Conservation (phyloP, 2,329 filamentous ascomycete genomes). For the Neofusicoccum ribis region DNA sequence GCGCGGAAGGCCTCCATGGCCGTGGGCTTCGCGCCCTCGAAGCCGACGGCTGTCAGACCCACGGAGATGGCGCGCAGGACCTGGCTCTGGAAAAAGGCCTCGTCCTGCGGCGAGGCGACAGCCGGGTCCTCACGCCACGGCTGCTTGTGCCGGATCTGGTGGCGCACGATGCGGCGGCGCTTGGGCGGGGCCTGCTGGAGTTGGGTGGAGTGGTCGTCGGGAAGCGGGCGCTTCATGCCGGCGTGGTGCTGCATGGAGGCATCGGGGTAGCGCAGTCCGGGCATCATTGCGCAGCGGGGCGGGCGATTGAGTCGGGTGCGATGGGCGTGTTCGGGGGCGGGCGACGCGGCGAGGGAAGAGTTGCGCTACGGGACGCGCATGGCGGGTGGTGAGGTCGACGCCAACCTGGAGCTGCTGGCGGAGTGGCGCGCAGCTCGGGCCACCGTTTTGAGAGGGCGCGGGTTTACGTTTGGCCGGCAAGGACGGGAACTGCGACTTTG, state of each 20-base stretch:
- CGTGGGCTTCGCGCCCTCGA: slow-evolving; percentile 55
- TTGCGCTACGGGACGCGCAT: slow-evolving; percentile 6
- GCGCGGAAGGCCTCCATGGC: slow-evolving; percentile 59
- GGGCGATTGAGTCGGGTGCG: background rate
- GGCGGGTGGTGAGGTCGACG: background rate
- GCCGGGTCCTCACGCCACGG: slow-evolving; percentile 34
- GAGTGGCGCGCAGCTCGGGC: background rate
- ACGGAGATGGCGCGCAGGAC: slow-evolving; percentile 57
- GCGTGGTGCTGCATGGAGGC: slow-evolving; percentile 9
- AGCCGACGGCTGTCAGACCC: slow-evolving; percentile 54
- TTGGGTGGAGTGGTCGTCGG: slow-evolving; percentile 22
- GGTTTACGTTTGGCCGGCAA: background rate
- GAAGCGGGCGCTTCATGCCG: slow-evolving; percentile 34
- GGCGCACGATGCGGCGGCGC: slow-evolving; percentile 36
- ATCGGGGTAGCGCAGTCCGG: slow-evolving; percentile 17
- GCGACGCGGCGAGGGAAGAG: background rate
- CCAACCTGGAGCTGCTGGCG: background rate
- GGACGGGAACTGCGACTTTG: slow-evolving; percentile 3
- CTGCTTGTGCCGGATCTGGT: slow-evolving; percentile 35
- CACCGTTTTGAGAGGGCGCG: background rate
- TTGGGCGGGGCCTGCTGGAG: slow-evolving; percentile 26
- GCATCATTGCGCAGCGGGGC: slow-evolving; percentile 17
- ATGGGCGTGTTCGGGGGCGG: background rate
- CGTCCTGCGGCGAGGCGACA: slow-evolving; percentile 46
- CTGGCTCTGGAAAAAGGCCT: slow-evolving; percentile 55